Evolutionary conservation across 208 protist genomes (phyloP).

Genomic region (Acanthamoeba triangularis): DNA sequence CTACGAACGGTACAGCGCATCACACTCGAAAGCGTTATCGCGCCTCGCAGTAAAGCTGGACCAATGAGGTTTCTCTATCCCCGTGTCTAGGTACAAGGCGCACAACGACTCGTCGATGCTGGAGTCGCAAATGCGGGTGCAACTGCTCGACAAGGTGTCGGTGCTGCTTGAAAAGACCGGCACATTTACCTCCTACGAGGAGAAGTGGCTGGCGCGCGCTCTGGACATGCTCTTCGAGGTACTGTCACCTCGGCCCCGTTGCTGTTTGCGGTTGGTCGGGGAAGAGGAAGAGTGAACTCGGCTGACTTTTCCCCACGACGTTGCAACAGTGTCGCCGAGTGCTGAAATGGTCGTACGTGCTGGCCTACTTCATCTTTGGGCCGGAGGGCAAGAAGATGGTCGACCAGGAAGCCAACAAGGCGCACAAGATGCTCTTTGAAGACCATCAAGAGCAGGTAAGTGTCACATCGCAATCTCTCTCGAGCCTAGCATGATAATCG

Average conservation of each 20-base stretch:
- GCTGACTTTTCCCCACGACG: background rate
- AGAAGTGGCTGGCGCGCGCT: conserved; percentile 48
- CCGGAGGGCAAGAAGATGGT: conserved; percentile 69
- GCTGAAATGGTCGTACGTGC: conserved; percentile 52
- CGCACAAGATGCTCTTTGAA: conserved; percentile 69
- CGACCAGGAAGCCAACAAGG: conserved; percentile 8
- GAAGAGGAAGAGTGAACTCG: background rate
- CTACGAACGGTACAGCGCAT: background rate
- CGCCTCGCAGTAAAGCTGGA: no score
- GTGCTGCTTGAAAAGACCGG: conserved; percentile 13
- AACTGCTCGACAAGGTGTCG: conserved; percentile 22
- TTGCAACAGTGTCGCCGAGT: conserved; percentile 15
- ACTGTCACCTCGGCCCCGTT: background rate
- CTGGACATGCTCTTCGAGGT: conserved; percentile 71
- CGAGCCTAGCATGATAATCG: background rate
- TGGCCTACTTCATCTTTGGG: conserved; percentile 69
- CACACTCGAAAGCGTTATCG: no score
- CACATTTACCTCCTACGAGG: conserved; percentile 39
- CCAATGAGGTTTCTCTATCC: background rate
- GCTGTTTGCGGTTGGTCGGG: background rate
- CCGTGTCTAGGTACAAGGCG: background rate
- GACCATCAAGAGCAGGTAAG: conserved; percentile 54
- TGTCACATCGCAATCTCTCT: background rate
- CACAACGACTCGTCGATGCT: conserved; percentile 39
- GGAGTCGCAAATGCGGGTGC: conserved; percentile 3